Conservation (phyloP, 2,329 filamentous ascomycete genomes). For the Balansia obtecta region DNA sequence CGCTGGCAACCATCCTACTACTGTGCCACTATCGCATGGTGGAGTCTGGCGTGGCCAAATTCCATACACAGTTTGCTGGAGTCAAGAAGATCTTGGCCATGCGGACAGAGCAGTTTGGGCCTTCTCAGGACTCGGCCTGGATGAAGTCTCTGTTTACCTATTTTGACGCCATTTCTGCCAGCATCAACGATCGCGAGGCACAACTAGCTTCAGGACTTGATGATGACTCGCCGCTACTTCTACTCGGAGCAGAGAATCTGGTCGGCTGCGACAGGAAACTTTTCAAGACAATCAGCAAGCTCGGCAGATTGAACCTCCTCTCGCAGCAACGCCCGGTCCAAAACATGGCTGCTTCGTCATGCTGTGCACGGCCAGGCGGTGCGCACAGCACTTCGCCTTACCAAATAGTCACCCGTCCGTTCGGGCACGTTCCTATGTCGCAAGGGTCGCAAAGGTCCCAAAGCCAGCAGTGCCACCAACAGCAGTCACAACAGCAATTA, state of each 20-base stretch:
- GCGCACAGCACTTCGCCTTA: constrained; percentile 16
- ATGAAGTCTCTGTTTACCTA: constrained; percentile 89
- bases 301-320: constrained; percentile 74
- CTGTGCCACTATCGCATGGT: constrained; percentile 89
- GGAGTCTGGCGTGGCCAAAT: constrained; percentile 84
- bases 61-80: constrained; percentile 84
- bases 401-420: constrained; percentile 28
- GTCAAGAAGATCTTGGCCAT: constrained; percentile 82
- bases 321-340: constrained; percentile 54
- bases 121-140: constrained; percentile 64
- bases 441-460: too few relatives aligned
- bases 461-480: background rate
- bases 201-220: constrained; percentile 61
- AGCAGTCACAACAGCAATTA: constrained; percentile 1
- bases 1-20: constrained; percentile 75
- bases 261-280: constrained; percentile 77
- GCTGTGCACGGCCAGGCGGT: constrained; percentile 5
- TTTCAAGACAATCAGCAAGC: constrained; percentile 74
- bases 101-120: constrained; percentile 38
- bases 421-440: constrained; percentile 21
- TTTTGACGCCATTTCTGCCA: constrained; percentile 86
- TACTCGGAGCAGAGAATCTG: constrained; percentile 64
- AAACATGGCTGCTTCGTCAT: constrained; percentile 14
- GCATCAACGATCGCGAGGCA: constrained; percentile 81
- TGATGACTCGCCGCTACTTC: constrained; percentile 37